Base-by-base conservation (phyloP, 768 basidiomycete species). In the Serendipita sp. region DNA sequence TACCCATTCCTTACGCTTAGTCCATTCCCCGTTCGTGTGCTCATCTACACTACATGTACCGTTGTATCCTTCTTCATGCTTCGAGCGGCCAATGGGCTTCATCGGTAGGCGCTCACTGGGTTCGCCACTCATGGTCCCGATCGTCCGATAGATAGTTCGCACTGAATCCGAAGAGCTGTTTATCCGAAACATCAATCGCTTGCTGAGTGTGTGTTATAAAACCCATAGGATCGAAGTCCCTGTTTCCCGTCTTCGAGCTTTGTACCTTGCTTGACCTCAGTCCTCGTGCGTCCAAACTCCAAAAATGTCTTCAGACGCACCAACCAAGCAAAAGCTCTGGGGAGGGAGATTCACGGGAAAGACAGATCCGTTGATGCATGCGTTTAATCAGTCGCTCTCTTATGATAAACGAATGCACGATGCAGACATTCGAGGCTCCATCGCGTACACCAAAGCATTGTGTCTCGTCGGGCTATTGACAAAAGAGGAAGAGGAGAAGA, bases 361-460 rank as follows among this genome's bases (percentile, higher is more conserved):
- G 67, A 91, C 90, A 0, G 93, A 96, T 73, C 93, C 90, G 31
- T 72, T 91, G 88, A 98, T 98, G 95, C 91, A 96, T 73, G 88
- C 84, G 31, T 98, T 95, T 77, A 98, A 97, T 72, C 91, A 97
- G 72, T 97, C 93, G 26, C 78, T 99, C 67, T 84, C 81, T 66
- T 99, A 97, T 73, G 95, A 98, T 72, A 83, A 89, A 72, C 81
- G 90, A 43, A 97, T 99, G 93, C 82, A 93, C 71, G 81, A 82
- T 11, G 92, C 83, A 26, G 96, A 99, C 69, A 88, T 98, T 67
- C 80, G 78, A 62, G 95, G 95, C 1, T 98, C 95, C 17, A 94
- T 96, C 70, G 95, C 96, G 2, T 97, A 97, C 72, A 85, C 96
- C 30, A 95, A 90, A 72, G 86, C 89, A 1, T 77, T 98, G 64